Evolutionary conservation across 225 moss, liverwort and hornwort genomes (phyloP), one percentile per base, ranked within the genome.

Genomic region (Lunularia cruciata): DNA sequence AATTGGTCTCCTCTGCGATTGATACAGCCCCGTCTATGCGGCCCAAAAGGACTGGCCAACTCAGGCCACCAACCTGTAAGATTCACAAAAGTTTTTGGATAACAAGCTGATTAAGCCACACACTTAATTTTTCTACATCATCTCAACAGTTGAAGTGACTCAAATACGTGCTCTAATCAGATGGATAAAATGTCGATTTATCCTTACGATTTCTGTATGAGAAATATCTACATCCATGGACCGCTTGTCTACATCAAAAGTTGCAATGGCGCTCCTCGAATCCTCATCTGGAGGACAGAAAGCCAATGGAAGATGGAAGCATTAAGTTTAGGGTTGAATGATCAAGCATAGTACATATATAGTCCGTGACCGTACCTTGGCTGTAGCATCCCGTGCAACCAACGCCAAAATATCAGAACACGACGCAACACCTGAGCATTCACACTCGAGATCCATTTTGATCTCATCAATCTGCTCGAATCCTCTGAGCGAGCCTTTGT

Each of bases 351-450:
- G n/a, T n/a, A n/a, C n/a, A n/a, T n/a, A n/a, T n/a, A n/a, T n/a
- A n/a, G n/a, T n/a, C n/a, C n/a, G n/a, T n/a, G n/a, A n/a, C n/a
- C 43, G 49, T 23, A 69, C 68, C 68, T 32, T 47, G 20, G 35
- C 32, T 5, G 52, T 38, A 33, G 48, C 49, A 2, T 69, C 68
- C 25, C 68, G 30, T 4, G 68, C 68, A 6, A 49, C 49, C 15
- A 49, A 6, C 2, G 68, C 68, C 9, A 54, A 19, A 37, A 69
- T 52, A 37, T 69, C 68, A 18, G 68, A 28, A 51, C 68, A 69
- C 23, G 68, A 69, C 5, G 55, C 68, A 31, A 69, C 33, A 15
- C 52, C 52, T 1, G 68, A 53, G 68, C 68, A n/a, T n/a, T n/a
- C n/a, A n/a, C n/a, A 69, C 22, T 69, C 68, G 11, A 69, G 32